Conservation (phyloP, 2,329 filamentous ascomycete genomes). For the Coniochaeta ligniaria region DNA sequence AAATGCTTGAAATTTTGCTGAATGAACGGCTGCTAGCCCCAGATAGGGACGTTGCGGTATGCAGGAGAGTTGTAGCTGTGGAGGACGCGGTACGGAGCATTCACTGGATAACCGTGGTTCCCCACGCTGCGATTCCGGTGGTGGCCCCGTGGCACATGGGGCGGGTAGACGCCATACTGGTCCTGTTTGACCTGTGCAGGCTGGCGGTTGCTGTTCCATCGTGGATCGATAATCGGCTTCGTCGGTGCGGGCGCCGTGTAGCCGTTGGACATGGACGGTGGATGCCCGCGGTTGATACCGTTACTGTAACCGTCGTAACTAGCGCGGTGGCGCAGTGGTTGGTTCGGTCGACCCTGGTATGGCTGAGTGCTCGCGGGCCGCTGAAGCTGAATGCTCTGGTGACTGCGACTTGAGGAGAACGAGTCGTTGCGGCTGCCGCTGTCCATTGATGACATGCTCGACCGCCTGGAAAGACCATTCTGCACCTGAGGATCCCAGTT, state of each 20-base stretch:
- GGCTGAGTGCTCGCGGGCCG: background rate
- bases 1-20: background rate
- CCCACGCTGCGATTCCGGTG: constrained; percentile 29
- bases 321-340: constrained; percentile 21
- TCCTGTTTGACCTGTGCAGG: constrained; percentile 15
- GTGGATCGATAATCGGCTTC: constrained; percentile 12
- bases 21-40: constrained; percentile 31
- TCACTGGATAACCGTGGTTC: constrained; percentile 11
- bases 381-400: constrained; percentile 9
- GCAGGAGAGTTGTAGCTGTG: constrained; percentile 54
- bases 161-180: constrained; percentile 22
- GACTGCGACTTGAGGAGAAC: constrained; percentile 15
- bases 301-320: constrained; percentile 22
- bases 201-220: constrained; percentile 16
- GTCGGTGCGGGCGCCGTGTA: constrained; percentile 9
- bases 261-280: constrained; percentile 18
- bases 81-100: constrained; percentile 41
- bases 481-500: constrained; percentile 22
- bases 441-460: constrained; percentile 17
- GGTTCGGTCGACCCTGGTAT: constrained; percentile 3
- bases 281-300: constrained; percentile 8
- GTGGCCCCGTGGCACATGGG: constrained; percentile 27
- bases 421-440: constrained; percentile 23
- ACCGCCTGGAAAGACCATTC: constrained; percentile 14
- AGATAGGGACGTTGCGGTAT: constrained; percentile 47